A percentile compares a stretch with the other conserved stretches of the same genome.
These are phyloP conservation scores for Suillus hirtellus DNA, from an alignment of 768 basidiomycete species.

Conservation along the genomic window DNA sequence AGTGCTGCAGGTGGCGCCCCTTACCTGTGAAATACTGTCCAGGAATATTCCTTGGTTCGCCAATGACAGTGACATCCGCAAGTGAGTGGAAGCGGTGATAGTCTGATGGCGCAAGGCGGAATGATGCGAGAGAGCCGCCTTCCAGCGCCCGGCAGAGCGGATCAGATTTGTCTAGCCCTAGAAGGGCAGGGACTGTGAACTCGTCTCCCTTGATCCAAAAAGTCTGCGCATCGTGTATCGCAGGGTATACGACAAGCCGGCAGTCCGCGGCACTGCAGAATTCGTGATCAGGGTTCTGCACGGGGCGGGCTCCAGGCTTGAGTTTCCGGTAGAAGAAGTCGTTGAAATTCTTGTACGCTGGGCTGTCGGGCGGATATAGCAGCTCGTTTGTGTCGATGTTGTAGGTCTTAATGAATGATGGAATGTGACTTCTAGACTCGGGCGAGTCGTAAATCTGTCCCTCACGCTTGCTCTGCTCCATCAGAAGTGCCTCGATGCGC, in stretches of 20 bases:
- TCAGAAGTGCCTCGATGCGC: constrained; percentile 50
- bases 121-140: constrained; percentile 58
- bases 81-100: constrained; percentile 83
- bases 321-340: constrained; percentile 72
- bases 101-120: constrained; percentile 77
- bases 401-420: constrained; percentile 58
- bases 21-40: constrained; percentile 65
- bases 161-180: constrained; percentile 46
- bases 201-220: constrained; percentile 79
- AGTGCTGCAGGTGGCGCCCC: constrained; percentile 6
- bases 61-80: constrained; percentile 50
- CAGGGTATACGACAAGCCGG: constrained; percentile 67
- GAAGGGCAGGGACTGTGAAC: constrained; percentile 64
- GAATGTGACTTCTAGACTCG: constrained; percentile 51
- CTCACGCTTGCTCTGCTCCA: constrained; percentile 56
- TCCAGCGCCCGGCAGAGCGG: constrained; percentile 43
- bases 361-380: constrained; percentile 53
- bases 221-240: constrained; percentile 56
- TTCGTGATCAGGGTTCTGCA: constrained; percentile 48
- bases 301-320: constrained; percentile 58
- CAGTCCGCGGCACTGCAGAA: constrained; percentile 74
- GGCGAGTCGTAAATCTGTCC: constrained; percentile 57
- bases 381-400: constrained; percentile 59
- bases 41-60: constrained; percentile 44
- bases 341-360: constrained; percentile 70